Evolutionary conservation across 1,139 yeast genomes (phyloP).

Genomic region (Debaryomyces sp.): DNA sequence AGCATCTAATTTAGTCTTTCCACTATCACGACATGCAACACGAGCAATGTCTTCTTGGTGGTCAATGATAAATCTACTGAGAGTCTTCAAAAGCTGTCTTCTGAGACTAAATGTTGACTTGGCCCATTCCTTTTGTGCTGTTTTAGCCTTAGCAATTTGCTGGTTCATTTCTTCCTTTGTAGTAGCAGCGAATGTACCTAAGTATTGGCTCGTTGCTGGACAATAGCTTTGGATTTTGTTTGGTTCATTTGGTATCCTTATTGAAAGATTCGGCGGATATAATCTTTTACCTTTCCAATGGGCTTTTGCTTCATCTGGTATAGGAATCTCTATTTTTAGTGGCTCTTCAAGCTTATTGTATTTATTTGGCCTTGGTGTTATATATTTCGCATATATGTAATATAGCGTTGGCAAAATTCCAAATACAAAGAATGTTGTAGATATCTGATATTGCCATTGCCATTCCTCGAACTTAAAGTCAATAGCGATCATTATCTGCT

Average conservation of each 20-base stretch:
- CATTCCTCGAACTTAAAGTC: slow-evolving; percentile 45
- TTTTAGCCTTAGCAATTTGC: slow-evolving; percentile 55
- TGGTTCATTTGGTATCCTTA: slow-evolving; percentile 61
- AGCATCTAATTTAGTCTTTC: slow-evolving; percentile 94
- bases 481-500: slow-evolving; percentile 42
- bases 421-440: slow-evolving; percentile 47
- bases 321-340: slow-evolving; percentile 53
- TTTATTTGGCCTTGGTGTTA: slow-evolving; percentile 42
- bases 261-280: slow-evolving; percentile 54
- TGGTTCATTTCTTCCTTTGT: slow-evolving; percentile 69
- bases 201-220: slow-evolving; percentile 91
- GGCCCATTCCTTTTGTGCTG: slow-evolving; percentile 66
- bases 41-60: slow-evolving; percentile 88
- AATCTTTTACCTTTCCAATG: slow-evolving; percentile 92
- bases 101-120: slow-evolving; percentile 61
- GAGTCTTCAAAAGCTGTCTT: slow-evolving; percentile 68
- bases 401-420: slow-evolving; percentile 43
- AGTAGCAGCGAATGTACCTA: slow-evolving; percentile 72
- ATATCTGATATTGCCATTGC: slow-evolving; percentile 53
- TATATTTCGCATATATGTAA: slow-evolving; percentile 41
- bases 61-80: slow-evolving; percentile 69
- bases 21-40: slow-evolving; percentile 94
- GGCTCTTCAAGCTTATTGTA: slow-evolving; percentile 50
- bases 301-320: slow-evolving; percentile 84
- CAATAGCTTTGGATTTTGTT: slow-evolving; percentile 79